A percentile compares a stretch with the other conserved stretches of the same genome.
Conservation (phyloP, 148 eudicot genomes). For the Chenopodium berlandieri region DNA sequence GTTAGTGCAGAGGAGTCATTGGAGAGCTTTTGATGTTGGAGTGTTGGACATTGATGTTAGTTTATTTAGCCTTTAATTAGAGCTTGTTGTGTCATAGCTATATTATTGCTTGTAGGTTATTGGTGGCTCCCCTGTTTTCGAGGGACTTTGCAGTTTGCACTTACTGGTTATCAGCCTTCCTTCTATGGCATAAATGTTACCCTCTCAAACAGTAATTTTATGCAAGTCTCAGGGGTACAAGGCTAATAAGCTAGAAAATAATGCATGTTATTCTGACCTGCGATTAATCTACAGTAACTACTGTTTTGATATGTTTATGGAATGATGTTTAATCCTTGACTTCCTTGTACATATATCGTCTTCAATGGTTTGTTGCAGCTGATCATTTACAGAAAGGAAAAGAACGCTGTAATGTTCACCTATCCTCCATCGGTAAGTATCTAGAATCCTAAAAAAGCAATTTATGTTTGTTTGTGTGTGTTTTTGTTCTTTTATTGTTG, state of each 20-base stretch:
- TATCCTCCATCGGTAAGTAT: constrained; percentile 80
- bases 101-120: no score
- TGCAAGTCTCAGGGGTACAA: not conserved
- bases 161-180: no score
- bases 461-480: no score
- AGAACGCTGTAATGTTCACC: constrained; percentile 85
- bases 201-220: not conserved
- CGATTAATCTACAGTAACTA: not conserved
- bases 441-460: not conserved
- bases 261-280: not conserved
- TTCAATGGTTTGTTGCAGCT: constrained; percentile 75
- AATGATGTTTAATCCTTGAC: constrained; percentile 54
- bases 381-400: constrained; percentile 79
- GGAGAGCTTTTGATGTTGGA: not conserved
- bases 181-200: not conserved
- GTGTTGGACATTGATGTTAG: no score
- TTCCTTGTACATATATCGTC: constrained; percentile 61
- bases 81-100: not conserved
- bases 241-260: not conserved
- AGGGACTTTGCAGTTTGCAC: no score
- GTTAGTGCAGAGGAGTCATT: not conserved
- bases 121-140: no score
- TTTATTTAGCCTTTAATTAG: no score
- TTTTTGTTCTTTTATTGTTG: no score
- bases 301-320: not conserved